These are phyloP conservation scores for Haberlea rhodopensis DNA, from an alignment of 257 asterid genomes.

Conservation along the genomic window DNA sequence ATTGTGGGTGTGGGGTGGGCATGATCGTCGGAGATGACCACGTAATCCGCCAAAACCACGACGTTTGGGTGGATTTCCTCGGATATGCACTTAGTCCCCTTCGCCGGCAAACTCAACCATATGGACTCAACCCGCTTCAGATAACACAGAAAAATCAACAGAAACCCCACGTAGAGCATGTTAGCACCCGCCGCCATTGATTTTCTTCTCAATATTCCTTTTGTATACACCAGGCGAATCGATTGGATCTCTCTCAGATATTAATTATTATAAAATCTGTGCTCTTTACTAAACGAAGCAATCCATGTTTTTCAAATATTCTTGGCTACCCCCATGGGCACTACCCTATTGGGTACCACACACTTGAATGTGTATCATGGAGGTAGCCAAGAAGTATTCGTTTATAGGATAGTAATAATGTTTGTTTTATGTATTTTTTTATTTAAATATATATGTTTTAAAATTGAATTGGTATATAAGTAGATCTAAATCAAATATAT, in stretches of 20 bases:
- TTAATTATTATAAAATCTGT: conserved; percentile 21
- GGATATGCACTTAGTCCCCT: conserved; percentile 79
- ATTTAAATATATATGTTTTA: too few relatives aligned
- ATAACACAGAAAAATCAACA: conserved; percentile 33
- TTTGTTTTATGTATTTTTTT: too few relatives aligned
- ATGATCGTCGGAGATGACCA: conserved; percentile 70
- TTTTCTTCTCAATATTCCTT: conserved; percentile 12
- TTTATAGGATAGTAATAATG: too few relatives aligned
- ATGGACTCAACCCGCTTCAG: conserved; percentile 47
- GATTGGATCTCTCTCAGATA: conserved; percentile 20
- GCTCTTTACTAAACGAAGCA: too few relatives aligned
- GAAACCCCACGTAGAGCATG: conserved; percentile 34
- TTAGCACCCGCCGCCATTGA: conserved; percentile 41
- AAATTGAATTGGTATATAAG: too few relatives aligned
- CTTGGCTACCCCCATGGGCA: too few relatives aligned
- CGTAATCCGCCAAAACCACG: conserved; percentile 81
- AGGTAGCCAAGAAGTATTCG: too few relatives aligned
- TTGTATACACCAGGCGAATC: conserved; percentile 23
- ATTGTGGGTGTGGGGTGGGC: conserved; percentile 58
- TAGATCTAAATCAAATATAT: too few relatives aligned
- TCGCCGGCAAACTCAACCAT: conserved; percentile 73
- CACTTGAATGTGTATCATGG: too few relatives aligned
- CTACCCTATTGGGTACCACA: too few relatives aligned
- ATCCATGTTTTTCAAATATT: too few relatives aligned
- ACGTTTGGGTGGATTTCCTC: conserved; percentile 87